Percentiles rank a stretch among this genome's conserved stretches.
phyloP scores from a whole-genome alignment of 352 stramenopile species.

The Phytophthora pseudosyringae region DNA sequence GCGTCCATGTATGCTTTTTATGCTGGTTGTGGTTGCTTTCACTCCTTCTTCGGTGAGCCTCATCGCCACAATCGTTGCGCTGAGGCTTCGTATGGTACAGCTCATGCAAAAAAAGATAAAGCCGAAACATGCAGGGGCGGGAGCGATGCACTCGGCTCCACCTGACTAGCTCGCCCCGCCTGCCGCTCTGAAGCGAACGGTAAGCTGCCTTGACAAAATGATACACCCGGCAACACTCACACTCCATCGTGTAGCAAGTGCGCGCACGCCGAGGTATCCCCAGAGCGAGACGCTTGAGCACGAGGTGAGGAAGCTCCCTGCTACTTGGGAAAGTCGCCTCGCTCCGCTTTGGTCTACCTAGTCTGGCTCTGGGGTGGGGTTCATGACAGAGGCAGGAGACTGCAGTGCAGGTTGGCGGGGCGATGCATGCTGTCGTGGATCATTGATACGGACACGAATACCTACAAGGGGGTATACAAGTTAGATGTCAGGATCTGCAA shows the following conservation, averaged over 20 bases:
- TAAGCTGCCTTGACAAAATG: constrained; percentile 26
- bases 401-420: constrained; percentile 84
- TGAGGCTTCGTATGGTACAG: constrained; percentile 49
- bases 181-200: neutral
- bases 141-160: constrained; percentile 17
- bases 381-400: constrained; percentile 76
- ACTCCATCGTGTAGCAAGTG: constrained; percentile 2
- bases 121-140: constrained; percentile 37
- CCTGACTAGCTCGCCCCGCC: constrained; percentile 18
- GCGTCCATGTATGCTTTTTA: constrained; percentile 43
- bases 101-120: constrained; percentile 45
- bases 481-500: constrained; percentile 1
- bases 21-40: constrained; percentile 29
- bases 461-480: constrained; percentile 38
- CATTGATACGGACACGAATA: constrained; percentile 88
- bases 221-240: constrained; percentile 8
- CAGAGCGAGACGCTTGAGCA: constrained; percentile 16
- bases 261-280: constrained; percentile 1
- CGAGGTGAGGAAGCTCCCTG: constrained; percentile 7
- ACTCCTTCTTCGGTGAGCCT: constrained; percentile 23
- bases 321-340: constrained; percentile 15
- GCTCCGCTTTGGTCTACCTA: constrained; percentile 6
- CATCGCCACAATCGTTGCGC: constrained; percentile 23
- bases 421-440: constrained; percentile 80
- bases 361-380: constrained; percentile 13